Evolutionary conservation across 2,329 filamentous ascomycete species (phyloP), one percentile per base, ranked within the genome.

Genomic region (Lanzia echinophila): DNA sequence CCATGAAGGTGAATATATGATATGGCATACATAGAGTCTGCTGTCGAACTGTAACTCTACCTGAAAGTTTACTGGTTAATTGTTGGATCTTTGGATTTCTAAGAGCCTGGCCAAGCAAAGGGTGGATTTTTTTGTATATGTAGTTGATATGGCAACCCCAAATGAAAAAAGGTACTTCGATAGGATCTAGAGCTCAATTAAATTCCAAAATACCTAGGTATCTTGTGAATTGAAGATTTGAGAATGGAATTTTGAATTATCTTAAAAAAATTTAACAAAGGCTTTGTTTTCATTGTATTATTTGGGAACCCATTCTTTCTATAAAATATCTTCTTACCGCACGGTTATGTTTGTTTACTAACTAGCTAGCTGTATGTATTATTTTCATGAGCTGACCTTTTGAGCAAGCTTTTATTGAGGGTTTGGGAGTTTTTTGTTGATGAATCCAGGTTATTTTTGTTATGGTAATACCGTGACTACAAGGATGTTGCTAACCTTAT

Each of bases 91-190:
- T 28, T n/a, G 15, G 39, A n/a, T 20, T 17, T 34, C 17, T 15
- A 2, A 33, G 28, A 42, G 47, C 20, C 33, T 28, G 8, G 24
- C 24, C 24, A 28, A 28, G 24, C 24, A 8, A 4, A 28, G 4
- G 8, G 8, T 4, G 8, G 4, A 28, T 28, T 28, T 28, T 28
- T 4, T 28, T 4, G 24, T 28, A 28, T 28, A 28, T 28, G 33
- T 28, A 48, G 50, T 53, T 53, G 50, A 48, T 53, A 53, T 31
- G 36, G 34, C 50, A 53, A 48, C 50, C 44, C 15, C 17, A 44
- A 15, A 13, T 20, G 19, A 12, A 22, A 20, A 20, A 41, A 41
- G n/a, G 20, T 41, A 19, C 38, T 41, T 41, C 8, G 6, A 12
- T 41, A 17, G 38, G 38, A 41, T 28, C 24, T 24, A 17, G 17